Evolutionary conservation across 2,329 filamentous ascomycete genomes (phyloP), one percentile per base, ranked within the genome.

Genomic region (Xylaria sp.): DNA sequence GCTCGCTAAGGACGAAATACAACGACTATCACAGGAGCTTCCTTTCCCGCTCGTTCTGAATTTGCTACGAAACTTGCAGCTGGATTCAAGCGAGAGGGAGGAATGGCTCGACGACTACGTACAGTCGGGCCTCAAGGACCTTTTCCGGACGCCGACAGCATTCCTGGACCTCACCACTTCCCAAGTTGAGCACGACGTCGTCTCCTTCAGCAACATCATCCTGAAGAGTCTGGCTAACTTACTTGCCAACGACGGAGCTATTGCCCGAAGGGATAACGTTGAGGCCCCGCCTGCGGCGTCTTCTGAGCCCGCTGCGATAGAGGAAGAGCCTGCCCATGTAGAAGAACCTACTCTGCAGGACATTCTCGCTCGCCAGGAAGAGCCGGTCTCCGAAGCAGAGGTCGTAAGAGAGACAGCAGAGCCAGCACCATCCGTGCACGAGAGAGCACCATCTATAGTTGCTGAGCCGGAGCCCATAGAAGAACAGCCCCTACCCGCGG

Each of bases 1-100:
- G 8, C 71, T 71, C 1, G 71, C 71, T 15, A 70, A 64, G 48
- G 64, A 49, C 23, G 73, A 77, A 60, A 75, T 75, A 49, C 64
- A 72, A 56, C 63, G 70, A 36, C 67, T 75, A 18, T 68, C 69
- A 43, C 39, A 60, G 13, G 52, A 71, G 31, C 67, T 71, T 9
- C 68, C 70, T 2, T 70, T 72, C 51, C 66, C 62, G 1, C 59
- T 70, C 15, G 68, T 72, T 9, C 49, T 71, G 10, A 71, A 71
- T 33, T 20, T 63, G 41, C 62, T 71, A 10, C 69, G 65, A 12
- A 41, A 62, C 15, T 18, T 67, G 25, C 56, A 67, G 12, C 28
- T 71, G n/a, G 52, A 60, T 31, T 49, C 64, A 7, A 43, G 39
- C n/a, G 55, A 52, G n/a, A 68, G 58, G 20, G 69, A 71, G 46